Percentiles rank a stretch among this genome's conserved stretches.
These are phyloP conservation scores for Paecilomyces variotii DNA, from an alignment of 2,329 filamentous ascomycete genomes.

Conservation along the genomic window DNA sequence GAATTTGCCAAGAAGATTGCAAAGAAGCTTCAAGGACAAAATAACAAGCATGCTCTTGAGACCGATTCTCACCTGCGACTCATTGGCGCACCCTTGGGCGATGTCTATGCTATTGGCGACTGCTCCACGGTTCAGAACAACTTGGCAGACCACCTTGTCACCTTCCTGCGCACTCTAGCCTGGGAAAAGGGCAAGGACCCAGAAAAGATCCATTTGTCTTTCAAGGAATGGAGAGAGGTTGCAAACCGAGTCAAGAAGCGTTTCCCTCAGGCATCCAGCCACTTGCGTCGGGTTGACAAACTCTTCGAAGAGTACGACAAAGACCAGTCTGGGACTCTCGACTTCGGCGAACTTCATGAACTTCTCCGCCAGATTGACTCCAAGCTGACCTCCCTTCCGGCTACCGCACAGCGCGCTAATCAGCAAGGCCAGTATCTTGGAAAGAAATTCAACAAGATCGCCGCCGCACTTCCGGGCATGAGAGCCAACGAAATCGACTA, in stretches of 20 bases:
- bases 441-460: constrained; percentile 87
- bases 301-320: constrained; percentile 89
- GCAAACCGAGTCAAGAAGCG: constrained; percentile 75
- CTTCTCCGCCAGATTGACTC: constrained; percentile 86
- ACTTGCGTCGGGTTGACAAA: constrained; percentile 81
- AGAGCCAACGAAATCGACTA: constrained; percentile 72
- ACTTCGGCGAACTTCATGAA: constrained; percentile 85
- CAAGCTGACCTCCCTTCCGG: constrained; percentile 88
- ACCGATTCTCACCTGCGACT: constrained; percentile 90
- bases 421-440: constrained; percentile 92
- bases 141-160: constrained; percentile 80
- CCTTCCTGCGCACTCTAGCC: constrained; percentile 79
- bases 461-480: constrained; percentile 67
- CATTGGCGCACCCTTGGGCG: constrained; percentile 78
- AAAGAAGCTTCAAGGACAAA: constrained; percentile 68
- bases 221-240: constrained; percentile 79
- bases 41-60: constrained; percentile 84
- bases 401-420: constrained; percentile 91
- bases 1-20: constrained; percentile 70
- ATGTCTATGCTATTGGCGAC: constrained; percentile 94
- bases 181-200: constrained; percentile 90
- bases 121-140: constrained; percentile 98
- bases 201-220: constrained; percentile 76
- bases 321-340: constrained; percentile 84
- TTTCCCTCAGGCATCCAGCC: constrained; percentile 83